phyloP scores from a whole-genome alignment of 2,329 filamentous ascomycete genomes.

The Fusarium sp. region DNA sequence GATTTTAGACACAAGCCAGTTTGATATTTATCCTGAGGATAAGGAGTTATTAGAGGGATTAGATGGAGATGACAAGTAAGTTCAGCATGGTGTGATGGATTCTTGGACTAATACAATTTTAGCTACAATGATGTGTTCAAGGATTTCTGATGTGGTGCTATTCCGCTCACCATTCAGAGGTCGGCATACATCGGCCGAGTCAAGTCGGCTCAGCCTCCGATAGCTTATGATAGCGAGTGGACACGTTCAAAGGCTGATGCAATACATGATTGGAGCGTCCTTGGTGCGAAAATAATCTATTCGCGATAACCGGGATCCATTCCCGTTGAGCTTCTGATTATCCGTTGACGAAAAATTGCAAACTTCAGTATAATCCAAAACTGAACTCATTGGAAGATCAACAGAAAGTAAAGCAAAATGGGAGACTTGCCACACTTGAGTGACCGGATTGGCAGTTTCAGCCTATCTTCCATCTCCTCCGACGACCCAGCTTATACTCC shows the following conservation, averaged over 20 bases:
- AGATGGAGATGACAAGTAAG: constrained; percentile 83
- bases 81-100: neutral
- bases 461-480: constrained; percentile 18
- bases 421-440: constrained; percentile 8
- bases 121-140: constrained; percentile 78
- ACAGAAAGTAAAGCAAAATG: neutral
- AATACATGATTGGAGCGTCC: constrained; percentile 18
- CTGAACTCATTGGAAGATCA: too few species aligned
- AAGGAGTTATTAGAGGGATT: constrained; percentile 85
- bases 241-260: neutral
- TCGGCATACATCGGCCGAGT: constrained; percentile 10
- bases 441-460: constrained; percentile 27
- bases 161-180: neutral
- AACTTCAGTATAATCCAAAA: too few species aligned
- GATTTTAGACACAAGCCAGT: constrained; percentile 83
- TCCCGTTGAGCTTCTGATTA: neutral
- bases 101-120: constrained; percentile 20
- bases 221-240: neutral
- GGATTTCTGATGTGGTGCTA: constrained; percentile 68
- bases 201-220: constrained; percentile 7
- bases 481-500: constrained; percentile 32
- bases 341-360: neutral
- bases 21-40: constrained; percentile 97
- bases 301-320: constrained; percentile 1
- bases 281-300: neutral